phyloP scores from a whole-genome alignment of 2,329 filamentous ascomycete species.

The Lasiodiplodia sp. region DNA sequence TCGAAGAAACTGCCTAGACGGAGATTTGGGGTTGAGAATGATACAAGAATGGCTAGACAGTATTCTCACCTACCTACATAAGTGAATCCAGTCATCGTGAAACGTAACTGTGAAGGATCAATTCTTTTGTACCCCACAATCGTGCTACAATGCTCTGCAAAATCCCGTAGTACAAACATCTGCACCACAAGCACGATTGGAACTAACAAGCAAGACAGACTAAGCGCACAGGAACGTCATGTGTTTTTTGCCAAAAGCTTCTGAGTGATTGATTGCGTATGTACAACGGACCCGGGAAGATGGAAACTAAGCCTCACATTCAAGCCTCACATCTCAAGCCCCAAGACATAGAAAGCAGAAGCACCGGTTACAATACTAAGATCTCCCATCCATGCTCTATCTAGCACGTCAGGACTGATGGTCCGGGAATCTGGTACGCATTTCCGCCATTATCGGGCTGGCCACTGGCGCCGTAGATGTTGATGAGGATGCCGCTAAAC shows the following conservation, averaged over 20 bases:
- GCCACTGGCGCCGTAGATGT: slow-evolving; percentile 34
- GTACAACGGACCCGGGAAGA: background rate
- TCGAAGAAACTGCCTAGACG: too few relatives aligned
- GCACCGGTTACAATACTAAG: too few relatives aligned
- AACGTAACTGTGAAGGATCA: too few relatives aligned
- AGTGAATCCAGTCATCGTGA: too few relatives aligned
- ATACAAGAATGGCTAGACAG: too few relatives aligned
- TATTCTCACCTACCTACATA: too few relatives aligned
- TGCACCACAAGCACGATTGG: background rate
- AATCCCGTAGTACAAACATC: background rate
- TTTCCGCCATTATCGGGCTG: slow-evolving; percentile 33
- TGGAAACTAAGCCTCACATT: too few relatives aligned
- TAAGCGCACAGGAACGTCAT: background rate
- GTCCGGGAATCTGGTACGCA: slow-evolving; percentile 37
- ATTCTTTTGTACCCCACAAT: background rate
- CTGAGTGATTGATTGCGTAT: background rate
- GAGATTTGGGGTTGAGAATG: too few relatives aligned
- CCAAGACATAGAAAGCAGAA: background rate
- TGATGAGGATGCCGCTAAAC: slow-evolving; percentile 34
- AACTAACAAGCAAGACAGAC: background rate
- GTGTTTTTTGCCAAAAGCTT: background rate
- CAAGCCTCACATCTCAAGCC: background rate
- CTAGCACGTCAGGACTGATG: slow-evolving; percentile 34
- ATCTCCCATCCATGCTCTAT: background rate
- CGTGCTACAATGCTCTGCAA: background rate